Conservation (phyloP, 1,284 basidiomycete genomes). For the Porodaedalea pini region DNA sequence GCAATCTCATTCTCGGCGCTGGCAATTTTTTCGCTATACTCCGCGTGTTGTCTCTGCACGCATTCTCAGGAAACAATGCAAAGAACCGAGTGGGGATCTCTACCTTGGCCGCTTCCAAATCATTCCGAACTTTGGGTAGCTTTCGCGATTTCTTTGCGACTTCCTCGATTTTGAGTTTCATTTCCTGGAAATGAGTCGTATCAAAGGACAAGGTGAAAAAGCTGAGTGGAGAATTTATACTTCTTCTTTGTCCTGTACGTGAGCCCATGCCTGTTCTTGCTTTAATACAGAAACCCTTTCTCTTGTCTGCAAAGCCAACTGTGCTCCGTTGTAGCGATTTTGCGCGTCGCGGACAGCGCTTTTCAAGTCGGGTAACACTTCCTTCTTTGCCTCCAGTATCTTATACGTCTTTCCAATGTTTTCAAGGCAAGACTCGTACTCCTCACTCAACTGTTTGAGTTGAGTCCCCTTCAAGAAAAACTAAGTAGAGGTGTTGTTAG, state of each 20-base stretch:
- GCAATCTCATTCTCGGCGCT: constrained; percentile 45
- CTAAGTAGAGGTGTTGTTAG: constrained; percentile 37
- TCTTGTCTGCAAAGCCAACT: constrained; percentile 69
- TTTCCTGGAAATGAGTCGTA: constrained; percentile 36
- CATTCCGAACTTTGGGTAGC: constrained; percentile 49
- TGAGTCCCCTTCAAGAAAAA: constrained; percentile 96
- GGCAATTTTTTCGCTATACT: constrained; percentile 45
- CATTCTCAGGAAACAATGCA: background rate
- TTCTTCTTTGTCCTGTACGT: constrained; percentile 71
- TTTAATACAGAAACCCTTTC: constrained; percentile 67
- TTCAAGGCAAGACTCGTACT: constrained; percentile 76
- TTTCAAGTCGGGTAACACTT: constrained; percentile 72
- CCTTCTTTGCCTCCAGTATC: constrained; percentile 63
- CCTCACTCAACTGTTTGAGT: constrained; percentile 81
- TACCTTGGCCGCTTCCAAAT: constrained; percentile 47
- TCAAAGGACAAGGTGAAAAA: background rate
- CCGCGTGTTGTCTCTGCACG: constrained; percentile 34
- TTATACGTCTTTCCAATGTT: constrained; percentile 68
- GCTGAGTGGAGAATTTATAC: constrained; percentile 33
- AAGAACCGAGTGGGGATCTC: constrained; percentile 17
- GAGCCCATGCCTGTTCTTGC: constrained; percentile 87
- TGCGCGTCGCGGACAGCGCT: constrained; percentile 57
- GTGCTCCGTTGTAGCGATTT: constrained; percentile 65
- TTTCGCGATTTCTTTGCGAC: constrained; percentile 45
- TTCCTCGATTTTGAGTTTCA: constrained; percentile 49